phyloP scores from a whole-genome alignment of 805 yeast genomes.

The Gaillardinia entomophila region DNA sequence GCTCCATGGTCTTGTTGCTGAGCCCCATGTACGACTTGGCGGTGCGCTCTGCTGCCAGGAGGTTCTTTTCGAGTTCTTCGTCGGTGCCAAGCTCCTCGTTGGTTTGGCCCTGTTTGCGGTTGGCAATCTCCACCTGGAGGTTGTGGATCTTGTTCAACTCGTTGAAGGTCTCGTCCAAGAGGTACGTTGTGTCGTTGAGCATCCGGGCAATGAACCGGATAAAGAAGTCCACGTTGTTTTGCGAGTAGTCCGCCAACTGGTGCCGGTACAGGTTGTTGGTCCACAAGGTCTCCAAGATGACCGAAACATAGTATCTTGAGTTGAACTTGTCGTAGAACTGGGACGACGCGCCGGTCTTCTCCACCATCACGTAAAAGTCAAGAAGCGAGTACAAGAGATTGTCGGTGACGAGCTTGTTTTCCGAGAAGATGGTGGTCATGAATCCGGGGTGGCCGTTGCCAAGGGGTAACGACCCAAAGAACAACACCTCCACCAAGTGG shows the following conservation, averaged over 20 bases:
- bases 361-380: constrained; percentile 90
- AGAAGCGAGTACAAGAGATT: constrained; percentile 77
- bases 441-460: constrained; percentile 64
- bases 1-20: constrained; percentile 72
- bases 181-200: constrained; percentile 88
- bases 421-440: constrained; percentile 58
- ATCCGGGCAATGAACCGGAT: constrained; percentile 90
- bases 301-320: constrained; percentile 79
- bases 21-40: constrained; percentile 80
- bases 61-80: constrained; percentile 54
- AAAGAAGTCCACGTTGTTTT: constrained; percentile 71
- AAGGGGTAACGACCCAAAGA: constrained; percentile 61
- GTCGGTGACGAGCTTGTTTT: constrained; percentile 54
- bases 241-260: constrained; percentile 66
- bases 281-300: constrained; percentile 81
- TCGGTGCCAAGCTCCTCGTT: constrained; percentile 45
- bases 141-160: constrained; percentile 74
- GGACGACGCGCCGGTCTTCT: constrained; percentile 90
- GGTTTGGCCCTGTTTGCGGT: constrained; percentile 33
- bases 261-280: constrained; percentile 58
- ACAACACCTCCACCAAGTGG: constrained; percentile 72
- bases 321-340: constrained; percentile 97
- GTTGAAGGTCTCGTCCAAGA: constrained; percentile 84
- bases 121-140: constrained; percentile 58
- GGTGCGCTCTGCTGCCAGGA: constrained; percentile 62